Percentiles rank a stretch among this genome's conserved stretches.
Conservation (phyloP, 2,329 filamentous ascomycete genomes). For the Colletotrichum sojae region DNA sequence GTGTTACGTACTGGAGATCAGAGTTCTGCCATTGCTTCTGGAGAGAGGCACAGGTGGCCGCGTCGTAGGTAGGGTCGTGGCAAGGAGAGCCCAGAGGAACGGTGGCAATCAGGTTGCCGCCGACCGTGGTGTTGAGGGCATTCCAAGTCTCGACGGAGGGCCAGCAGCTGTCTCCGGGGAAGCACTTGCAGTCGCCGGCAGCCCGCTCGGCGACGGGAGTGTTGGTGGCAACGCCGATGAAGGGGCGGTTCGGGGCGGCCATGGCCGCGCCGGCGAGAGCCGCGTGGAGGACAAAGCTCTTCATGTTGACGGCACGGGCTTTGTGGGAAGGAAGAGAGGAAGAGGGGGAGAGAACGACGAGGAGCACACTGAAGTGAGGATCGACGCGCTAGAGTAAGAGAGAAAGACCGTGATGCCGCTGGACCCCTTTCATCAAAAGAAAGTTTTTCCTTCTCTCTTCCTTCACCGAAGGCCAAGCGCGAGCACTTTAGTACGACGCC, state of each 20-base stretch:
- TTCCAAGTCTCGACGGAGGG: slow-evolving; percentile 58
- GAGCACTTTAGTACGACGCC: slow-evolving; percentile 31
- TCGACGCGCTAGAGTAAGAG: slow-evolving; percentile 20
- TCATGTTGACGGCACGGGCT: slow-evolving; percentile 23
- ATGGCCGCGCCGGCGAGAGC: slow-evolving; percentile 30
- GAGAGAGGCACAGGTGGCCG: slow-evolving; percentile 57
- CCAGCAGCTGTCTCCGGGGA: slow-evolving; percentile 66
- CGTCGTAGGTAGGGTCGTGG: slow-evolving; percentile 61
- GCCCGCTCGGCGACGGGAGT: slow-evolving; percentile 49
- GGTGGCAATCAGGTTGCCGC: slow-evolving; percentile 62
- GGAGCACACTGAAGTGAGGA: slow-evolving; percentile 15
- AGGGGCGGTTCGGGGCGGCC: slow-evolving; percentile 19
- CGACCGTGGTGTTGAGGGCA: slow-evolving; percentile 62
- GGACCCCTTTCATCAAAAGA: slow-evolving; percentile 25
- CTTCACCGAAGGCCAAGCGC: slow-evolving; percentile 10
- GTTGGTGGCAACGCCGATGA: neutral
- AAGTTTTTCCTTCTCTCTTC: neutral
- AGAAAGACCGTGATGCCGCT: slow-evolving; percentile 17
- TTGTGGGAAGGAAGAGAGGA: neutral
- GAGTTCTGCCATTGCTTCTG: slow-evolving; percentile 60
- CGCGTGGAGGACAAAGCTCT: slow-evolving; percentile 34
- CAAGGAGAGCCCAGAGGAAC: slow-evolving; percentile 62
- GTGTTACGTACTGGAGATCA: slow-evolving; percentile 57
- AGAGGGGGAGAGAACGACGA: neutral
- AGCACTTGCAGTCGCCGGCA: slow-evolving; percentile 57